Conservation (phyloP, 1,284 basidiomycete species). For the Polyporus tsugae region DNA sequence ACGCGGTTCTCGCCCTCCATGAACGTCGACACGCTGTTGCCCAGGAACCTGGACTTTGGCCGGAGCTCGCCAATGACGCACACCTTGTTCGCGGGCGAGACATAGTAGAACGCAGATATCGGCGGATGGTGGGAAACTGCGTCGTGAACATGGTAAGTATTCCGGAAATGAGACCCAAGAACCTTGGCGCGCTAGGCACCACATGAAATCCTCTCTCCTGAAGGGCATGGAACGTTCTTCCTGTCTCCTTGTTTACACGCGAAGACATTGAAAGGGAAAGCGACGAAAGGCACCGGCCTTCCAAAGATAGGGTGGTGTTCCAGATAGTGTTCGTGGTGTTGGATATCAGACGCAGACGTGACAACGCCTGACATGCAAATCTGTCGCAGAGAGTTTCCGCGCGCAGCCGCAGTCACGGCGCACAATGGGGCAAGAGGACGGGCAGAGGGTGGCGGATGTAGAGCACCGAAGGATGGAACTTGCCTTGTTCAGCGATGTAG, state of each 20-base stretch:
- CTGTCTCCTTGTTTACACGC: neutral
- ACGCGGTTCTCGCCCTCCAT: slow-evolving; percentile 98
- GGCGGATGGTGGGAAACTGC: slow-evolving; percentile 94
- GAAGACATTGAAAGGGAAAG: neutral
- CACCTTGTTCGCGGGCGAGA: slow-evolving; percentile 90
- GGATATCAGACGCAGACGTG: neutral
- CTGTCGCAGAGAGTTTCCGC: neutral
- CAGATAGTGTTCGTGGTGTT: neutral
- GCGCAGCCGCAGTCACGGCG: neutral
- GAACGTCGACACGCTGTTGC: slow-evolving; percentile 93
- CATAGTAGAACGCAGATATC: slow-evolving; percentile 96
- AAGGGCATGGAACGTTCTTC: neutral
- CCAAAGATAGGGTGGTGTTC: neutral
- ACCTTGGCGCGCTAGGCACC: too few species aligned
- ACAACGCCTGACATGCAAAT: neutral
- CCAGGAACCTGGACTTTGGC: slow-evolving; percentile 96
- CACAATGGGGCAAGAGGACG: slow-evolving; percentile 4
- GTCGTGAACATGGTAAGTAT: neutral
- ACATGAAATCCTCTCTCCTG: neutral
- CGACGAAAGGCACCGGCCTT: neutral
- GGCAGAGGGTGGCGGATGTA: neutral
- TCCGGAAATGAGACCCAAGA: neutral
- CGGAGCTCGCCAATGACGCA: slow-evolving; percentile 92
- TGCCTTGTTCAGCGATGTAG: slow-evolving; percentile 97
- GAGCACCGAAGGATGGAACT: neutral